Evolutionary conservation across 352 stramenopile species (phyloP), one percentile per base, ranked within the genome.

Genomic region (Phytopythium mirpurense): DNA sequence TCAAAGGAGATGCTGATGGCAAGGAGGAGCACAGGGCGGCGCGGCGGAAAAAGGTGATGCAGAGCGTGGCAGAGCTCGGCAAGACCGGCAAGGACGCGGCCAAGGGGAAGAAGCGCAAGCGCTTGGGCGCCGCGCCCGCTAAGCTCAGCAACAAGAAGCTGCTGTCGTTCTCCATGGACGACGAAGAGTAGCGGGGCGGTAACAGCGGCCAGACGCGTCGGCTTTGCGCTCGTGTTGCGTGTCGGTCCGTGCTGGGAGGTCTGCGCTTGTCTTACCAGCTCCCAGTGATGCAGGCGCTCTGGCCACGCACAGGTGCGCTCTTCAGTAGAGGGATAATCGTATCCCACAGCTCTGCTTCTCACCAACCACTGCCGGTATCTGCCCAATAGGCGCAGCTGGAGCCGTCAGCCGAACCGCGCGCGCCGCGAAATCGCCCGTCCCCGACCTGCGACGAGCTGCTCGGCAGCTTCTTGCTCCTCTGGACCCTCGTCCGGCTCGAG

Each of bases 151-250:
- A 90, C 65, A 84, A 83, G 58, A 90, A 86, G 51, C 57, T 93
- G 40, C 56, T 93, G 8, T 93, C 80, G 18, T 93, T 93, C 55
- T 90, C 80, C 14, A 86, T 91, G 68, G 80, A 93, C 34, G 74
- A 91, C 52, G 78, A 90, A 60, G 68, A 59, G 31, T 54, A 31
- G 18, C 9, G 11, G 38, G 24, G 40, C 40, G 1, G 38, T 44
- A 45, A 45, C 12, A 45, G 40, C 40, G 16, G 23, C 2, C 36
- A 23, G 40, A n/a, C 11, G 40, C 14, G 11, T 45, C 24, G 21
- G 24, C 3, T 27, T 45, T 5, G 19, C 40, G 6, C 40, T 19
- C 40, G 40, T 29, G 21, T 45, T 31, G 40, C 21, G 21, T n/a
- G 3, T 6, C n/a, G 4, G 11, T 24, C 18, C 26, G 19, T 24